Evolutionary conservation across 768 basidiomycete species (phyloP), one percentile per base, ranked within the genome.

Genomic region (Serendipita sp.): DNA sequence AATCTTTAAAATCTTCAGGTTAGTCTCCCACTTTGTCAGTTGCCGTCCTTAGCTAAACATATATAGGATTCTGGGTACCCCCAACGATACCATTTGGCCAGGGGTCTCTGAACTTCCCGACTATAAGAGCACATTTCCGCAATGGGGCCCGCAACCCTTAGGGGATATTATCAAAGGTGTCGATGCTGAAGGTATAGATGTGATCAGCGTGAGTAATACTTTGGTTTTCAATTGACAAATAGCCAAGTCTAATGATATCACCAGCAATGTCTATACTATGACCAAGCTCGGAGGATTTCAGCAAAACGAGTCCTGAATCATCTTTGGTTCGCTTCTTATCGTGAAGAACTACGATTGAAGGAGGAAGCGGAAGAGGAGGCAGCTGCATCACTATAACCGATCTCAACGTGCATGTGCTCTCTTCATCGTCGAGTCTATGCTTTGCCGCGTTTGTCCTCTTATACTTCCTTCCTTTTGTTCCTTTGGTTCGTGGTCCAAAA

Each of bases 1-100:
- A 77, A 98, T 98, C 66, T 98, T 98, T 82, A 87, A 91, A 74
- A 99, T 99, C 69, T 99, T 98, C 81, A 83, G 90, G 96, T 94
- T 65, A 61, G 43, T 24, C 60, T 48, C 33, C 56, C 7, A 53
- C 48, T 65, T 20, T 42, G 26, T 28, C 61, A n/a, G 34, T 60
- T n/a, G n/a, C n/a, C n/a, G n/a, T n/a, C n/a, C n/a, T n/a, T n/a
- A n/a, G n/a, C n/a, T n/a, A n/a, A n/a, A 20, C 42, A 42, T 26
- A 17, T 14, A 30, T 67, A 97, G 96, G 69, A 82, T 96, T 30
- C 81, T 99, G 50, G 96, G 96, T 28, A 99, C 96, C 31, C 96
- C 96, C 0, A 85, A 81, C 68, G 94, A 97, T 69, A 82, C 88
- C 30, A 75, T 75, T 28, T 99, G 96, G 96, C 94, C 93, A 0